Evolutionary conservation across 257 asterid species (phyloP), one percentile per base, ranked within the genome.

Genomic region (Vinca minor): DNA sequence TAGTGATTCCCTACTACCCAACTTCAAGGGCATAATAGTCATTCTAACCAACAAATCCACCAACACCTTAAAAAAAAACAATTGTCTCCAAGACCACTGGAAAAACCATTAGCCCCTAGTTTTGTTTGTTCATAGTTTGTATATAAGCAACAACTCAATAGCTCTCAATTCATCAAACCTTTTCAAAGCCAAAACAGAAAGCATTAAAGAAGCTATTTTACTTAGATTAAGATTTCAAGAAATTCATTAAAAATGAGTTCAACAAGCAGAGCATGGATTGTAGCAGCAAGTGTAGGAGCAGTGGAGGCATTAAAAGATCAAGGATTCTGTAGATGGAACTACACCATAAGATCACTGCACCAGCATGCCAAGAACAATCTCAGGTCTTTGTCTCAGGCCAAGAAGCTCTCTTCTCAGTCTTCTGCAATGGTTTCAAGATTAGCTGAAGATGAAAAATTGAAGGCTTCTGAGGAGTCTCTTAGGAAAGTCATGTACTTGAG

Each of bases 401-500:
- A 45, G 38, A 65, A 31, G 35, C 21, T 63, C 5, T 63, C 71
- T 58, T 26, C 69, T 53, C 73, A 34, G 6, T 42, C 76, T 36
- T 36, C 73, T 36, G 58, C 59, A 1, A 0, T 66, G 0, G 34
- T 54, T 42, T 38, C 70, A 28, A 46, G 63, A 17, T 10, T 7
- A 34, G 38, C 14, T 34, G 12, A 11, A 21, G 52, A 56, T 23
- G 59, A 59, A 4, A 59, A 69, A 7, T 10, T 26, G 9, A 60
- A 57, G 56, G 49, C 47, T 15, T 67, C 71, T 6, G 80, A 76
- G 29, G 76, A 75, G 4, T 71, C 80, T 12, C 42, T 76, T 3
- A 67, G 77, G 29, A 75, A 71, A 65, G 62, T 74, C n/a, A 69
- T 74, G 75, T 62, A 53, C 53, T 69, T 69, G 76, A 75, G 73